Base-by-base conservation (phyloP, 2,329 filamentous ascomycete species). In the Ophiostoma triangulosporum region DNA sequence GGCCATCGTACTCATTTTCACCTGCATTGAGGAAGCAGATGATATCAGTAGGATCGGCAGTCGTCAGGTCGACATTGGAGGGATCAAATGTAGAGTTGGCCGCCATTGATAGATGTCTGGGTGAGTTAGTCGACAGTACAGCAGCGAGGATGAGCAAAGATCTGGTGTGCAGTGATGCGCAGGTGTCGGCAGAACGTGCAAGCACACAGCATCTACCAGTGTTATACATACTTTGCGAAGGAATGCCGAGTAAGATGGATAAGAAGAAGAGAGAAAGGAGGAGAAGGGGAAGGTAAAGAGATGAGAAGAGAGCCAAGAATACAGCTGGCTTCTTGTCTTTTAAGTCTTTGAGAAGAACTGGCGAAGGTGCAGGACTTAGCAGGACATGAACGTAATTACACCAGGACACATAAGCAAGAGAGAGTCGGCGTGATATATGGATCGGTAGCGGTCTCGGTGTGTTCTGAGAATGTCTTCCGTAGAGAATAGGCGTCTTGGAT, bases 1-100 rank as follows among this genome's bases (percentile, higher is more conserved):
- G 67, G 22, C 77, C 77, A 58, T 79, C 68, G 59, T 80, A 80
- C 20, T 79, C 72, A 59, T 79, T 80, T 1, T 60, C 63, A 2
- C 63, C 64, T 3, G 61, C 54, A 11, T 68, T 64, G 17, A 80
- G 60, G 61, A 72, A 78, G 62, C 77, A 81, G 59, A 77, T 65
- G 45, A 81, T 63, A 3, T 70, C 62, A 3, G 60, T 60, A 2
- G 66, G 64, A 58, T 73, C 70, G 11, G 64, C 70, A 1, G 64
- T 69, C 45, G 65, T 62, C 22, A 75, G 64, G 55, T 75, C 63
- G 62, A 74, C 73, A 50, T 60, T 68, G 26, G 61, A 62, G 2
- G 73, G 66, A 56, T 76, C 62, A 54, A 69, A 68, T 5, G 33
- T 48, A 8, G 40, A 35, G 48, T 53, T 45, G 50, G 56, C 53